These are phyloP conservation scores for Massariosphaeria phaeospora DNA, from an alignment of 495 filamentous ascomycete genomes.

Conservation along the genomic window DNA sequence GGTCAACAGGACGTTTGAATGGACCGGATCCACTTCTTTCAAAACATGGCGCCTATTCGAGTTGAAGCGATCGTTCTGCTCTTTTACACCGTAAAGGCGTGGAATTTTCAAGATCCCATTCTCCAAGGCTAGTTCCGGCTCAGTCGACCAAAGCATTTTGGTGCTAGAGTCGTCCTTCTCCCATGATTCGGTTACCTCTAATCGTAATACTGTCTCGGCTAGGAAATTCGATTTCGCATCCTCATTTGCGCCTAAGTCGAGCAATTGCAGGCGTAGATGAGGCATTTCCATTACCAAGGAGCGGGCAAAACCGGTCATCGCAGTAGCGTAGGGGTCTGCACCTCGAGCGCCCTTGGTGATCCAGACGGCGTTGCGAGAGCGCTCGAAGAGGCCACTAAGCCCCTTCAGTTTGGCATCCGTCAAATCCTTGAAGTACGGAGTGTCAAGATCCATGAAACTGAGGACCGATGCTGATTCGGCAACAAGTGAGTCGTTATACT, in stretches of 20 bases:
- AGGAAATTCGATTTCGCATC: neutral
- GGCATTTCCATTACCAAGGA: neutral
- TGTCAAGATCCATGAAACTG: conserved; percentile 32
- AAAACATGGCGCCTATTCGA: neutral
- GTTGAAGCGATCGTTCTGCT: conserved; percentile 5
- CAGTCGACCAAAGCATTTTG: conserved; percentile 5
- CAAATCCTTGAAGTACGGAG: conserved; percentile 19
- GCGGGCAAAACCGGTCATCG: conserved; percentile 6
- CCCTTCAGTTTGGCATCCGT: conserved; percentile 27
- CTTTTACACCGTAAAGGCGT: neutral
- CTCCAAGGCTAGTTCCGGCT: conserved; percentile 11
- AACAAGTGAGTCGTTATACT: neutral
- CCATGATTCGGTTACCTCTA: conserved; percentile 1
- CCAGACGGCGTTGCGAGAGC: conserved; percentile 35
- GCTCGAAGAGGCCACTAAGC: conserved; percentile 26
- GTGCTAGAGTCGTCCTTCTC: neutral
- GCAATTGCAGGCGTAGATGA: neutral
- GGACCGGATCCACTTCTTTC: neutral
- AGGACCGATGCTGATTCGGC: conserved; percentile 25
- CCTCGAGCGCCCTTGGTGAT: conserved; percentile 34
- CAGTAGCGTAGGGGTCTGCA: neutral
- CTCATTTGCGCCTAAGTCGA: neutral
- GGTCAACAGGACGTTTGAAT: neutral
- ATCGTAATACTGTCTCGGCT: conserved; percentile 7
- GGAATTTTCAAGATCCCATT: conserved; percentile 5